Evolutionary conservation across 2,329 filamentous ascomycete species (phyloP).

Genomic region (Aspergillus flavus): DNA sequence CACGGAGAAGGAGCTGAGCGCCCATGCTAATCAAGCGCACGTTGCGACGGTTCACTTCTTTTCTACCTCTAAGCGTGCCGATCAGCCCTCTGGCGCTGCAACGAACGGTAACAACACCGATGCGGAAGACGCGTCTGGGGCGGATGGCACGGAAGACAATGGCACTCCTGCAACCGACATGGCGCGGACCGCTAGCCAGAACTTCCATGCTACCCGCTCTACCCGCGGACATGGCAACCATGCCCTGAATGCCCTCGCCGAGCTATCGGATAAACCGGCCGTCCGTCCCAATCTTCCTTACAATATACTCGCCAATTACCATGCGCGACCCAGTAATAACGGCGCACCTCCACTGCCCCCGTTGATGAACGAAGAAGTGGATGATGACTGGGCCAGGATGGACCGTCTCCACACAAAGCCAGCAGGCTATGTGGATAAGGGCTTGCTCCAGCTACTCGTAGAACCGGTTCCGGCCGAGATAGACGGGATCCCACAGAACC

Average conservation of each 20-base stretch:
- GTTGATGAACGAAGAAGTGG: constrained; percentile 50
- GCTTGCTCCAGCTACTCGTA: constrained; percentile 43
- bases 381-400: constrained; percentile 48
- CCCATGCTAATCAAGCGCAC: constrained; percentile 64
- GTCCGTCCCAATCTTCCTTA: constrained; percentile 50
- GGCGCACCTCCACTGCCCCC: constrained; percentile 45
- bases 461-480: constrained; percentile 34
- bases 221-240: constrained; percentile 56
- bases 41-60: constrained; percentile 62
- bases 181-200: constrained; percentile 62
- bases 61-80: constrained; percentile 54
- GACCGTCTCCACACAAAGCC: constrained; percentile 43
- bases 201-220: constrained; percentile 57
- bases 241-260: constrained; percentile 57
- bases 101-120: constrained; percentile 47
- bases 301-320: constrained; percentile 50
- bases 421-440: constrained; percentile 44
- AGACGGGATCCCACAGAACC: constrained; percentile 35
- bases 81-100: constrained; percentile 41
- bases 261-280: constrained; percentile 55
- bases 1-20: constrained; percentile 66
- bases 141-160: constrained; percentile 44
- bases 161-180: constrained; percentile 56
- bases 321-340: constrained; percentile 46
- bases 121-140: constrained; percentile 38